phyloP scores from a whole-genome alignment of 192 early-diverging fungal genomes.

The Umbelopsis ramanniana region DNA sequence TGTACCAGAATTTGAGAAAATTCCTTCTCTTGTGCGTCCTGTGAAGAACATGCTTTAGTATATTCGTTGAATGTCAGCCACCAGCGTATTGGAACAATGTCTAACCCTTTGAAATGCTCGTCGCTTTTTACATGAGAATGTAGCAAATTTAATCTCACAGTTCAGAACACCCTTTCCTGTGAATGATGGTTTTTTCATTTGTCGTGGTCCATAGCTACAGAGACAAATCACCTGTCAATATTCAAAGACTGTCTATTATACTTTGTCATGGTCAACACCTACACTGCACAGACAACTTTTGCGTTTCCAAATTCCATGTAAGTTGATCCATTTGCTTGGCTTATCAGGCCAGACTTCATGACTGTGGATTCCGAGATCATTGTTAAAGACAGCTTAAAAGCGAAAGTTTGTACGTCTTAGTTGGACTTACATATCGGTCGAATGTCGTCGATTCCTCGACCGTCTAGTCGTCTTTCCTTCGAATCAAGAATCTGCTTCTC shows the following conservation, averaged over 20 bases:
- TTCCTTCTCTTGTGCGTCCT: slow-evolving; percentile 72
- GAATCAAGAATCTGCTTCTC: slow-evolving; percentile 38
- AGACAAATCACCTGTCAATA: not conserved
- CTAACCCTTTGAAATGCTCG: slow-evolving; percentile 37
- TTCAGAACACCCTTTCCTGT: slow-evolving; percentile 61
- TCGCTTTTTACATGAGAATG: slow-evolving; percentile 69
- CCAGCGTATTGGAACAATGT: not conserved
- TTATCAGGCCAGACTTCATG: slow-evolving; percentile 71
- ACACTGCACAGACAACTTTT: slow-evolving; percentile 83
- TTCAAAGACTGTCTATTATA: not conserved
- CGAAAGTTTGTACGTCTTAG: not conserved
- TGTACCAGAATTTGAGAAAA: slow-evolving; percentile 62
- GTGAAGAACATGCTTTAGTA: not conserved
- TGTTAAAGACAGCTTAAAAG: not conserved
- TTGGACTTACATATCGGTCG: slow-evolving; percentile 54
- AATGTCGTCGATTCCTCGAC: slow-evolving; percentile 56
- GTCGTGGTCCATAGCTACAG: slow-evolving; percentile 75
- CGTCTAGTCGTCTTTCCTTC: slow-evolving; percentile 43
- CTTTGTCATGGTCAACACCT: slow-evolving; percentile 32
- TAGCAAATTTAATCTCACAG: slow-evolving; percentile 80
- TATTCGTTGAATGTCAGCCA: not conserved
- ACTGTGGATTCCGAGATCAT: slow-evolving; percentile 39
- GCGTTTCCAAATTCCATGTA: slow-evolving; percentile 73
- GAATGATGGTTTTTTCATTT: slow-evolving; percentile 55
- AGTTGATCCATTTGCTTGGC: slow-evolving; percentile 77